A percentile compares a stretch with the other conserved stretches of the same genome.
These are phyloP conservation scores for Bryum argenteum DNA, from an alignment of 225 moss, liverwort and hornwort species.

Conservation along the genomic window DNA sequence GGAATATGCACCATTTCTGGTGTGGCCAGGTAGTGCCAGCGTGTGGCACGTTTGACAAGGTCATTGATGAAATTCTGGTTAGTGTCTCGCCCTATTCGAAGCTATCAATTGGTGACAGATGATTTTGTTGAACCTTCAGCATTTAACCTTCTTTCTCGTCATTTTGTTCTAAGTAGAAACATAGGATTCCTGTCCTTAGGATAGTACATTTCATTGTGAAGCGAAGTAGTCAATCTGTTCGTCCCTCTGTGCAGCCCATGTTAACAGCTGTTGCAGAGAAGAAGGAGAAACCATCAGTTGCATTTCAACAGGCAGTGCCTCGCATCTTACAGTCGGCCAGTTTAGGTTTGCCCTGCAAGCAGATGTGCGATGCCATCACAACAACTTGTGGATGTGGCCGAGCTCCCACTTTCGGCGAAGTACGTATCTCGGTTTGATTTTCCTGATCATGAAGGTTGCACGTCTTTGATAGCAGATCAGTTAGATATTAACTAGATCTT, in stretches of 20 bases:
- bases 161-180: neutral
- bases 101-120: neutral
- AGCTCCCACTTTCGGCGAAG: constrained; percentile 85
- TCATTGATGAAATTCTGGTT: constrained; percentile 95
- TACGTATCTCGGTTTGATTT: constrained; percentile 27
- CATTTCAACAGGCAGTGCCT: constrained; percentile 75
- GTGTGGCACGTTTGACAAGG: constrained; percentile 96
- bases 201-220: neutral
- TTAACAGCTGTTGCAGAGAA: constrained; percentile 77
- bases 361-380: constrained; percentile 86
- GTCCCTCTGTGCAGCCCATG: constrained; percentile 73
- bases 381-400: constrained; percentile 83
- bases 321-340: constrained; percentile 85
- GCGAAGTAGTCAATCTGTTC: constrained; percentile 15
- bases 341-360: constrained; percentile 90
- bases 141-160: neutral
- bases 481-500: constrained; percentile 12
- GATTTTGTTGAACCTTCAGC: neutral
- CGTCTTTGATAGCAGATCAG: neutral
- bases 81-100: constrained; percentile 17
- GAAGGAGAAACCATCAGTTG: constrained; percentile 65
- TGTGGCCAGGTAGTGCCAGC: constrained; percentile 93
- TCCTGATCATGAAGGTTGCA: constrained; percentile 4
- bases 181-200: neutral
- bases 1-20: constrained; percentile 84